Base-by-base conservation (phyloP, 352 stramenopile genomes). In the Pythium rishiriense region DNA sequence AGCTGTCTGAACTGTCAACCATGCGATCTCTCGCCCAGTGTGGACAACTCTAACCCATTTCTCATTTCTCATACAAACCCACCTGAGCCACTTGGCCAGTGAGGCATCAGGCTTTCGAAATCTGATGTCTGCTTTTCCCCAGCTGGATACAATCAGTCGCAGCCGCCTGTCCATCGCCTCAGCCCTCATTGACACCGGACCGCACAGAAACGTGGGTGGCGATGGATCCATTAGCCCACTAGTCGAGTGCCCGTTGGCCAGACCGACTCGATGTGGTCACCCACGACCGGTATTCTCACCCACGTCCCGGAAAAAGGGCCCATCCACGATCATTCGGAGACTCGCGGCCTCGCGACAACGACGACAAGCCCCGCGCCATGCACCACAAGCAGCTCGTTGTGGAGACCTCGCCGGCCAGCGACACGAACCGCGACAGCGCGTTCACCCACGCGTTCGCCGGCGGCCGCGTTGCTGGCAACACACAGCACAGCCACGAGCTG, bases 401-500 rank as follows among this genome's bases (percentile, higher is more conserved):
- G 15, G 10, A 22, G 39, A 17, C 39, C 14, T 46, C 39, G 39
- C 39, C 39, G 14, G 39, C 11, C 15, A 46, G 39, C 7, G 39
- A 24, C 39, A 46, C 39, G 39, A 46, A 46, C 39, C 39, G 39
- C 39, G 39, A 46, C 39, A 46, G 39, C 19, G 17, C 14, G 15
- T 46, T 24, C 19, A 17, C 39, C 14, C 39, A 46, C 39, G 39
- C 39, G 39, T 46, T 46, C 39, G 39, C 39, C 14, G 14, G 19
- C 39, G 39, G 39, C 14, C 39, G 17, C 2, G 39, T 24, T 17
- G 22, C 39, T 12, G 39, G 9, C 39, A 17, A 46, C 10, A 22
- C 11, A 7, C 39, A 12, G 39, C 39, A 68, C 53, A 78, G 75
- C 51, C 66, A 74, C 43, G 59, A 77, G 49, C 63, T 69, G 55